phyloP scores from a whole-genome alignment of 1,284 basidiomycete species.

The Boletellus deceptivus region DNA sequence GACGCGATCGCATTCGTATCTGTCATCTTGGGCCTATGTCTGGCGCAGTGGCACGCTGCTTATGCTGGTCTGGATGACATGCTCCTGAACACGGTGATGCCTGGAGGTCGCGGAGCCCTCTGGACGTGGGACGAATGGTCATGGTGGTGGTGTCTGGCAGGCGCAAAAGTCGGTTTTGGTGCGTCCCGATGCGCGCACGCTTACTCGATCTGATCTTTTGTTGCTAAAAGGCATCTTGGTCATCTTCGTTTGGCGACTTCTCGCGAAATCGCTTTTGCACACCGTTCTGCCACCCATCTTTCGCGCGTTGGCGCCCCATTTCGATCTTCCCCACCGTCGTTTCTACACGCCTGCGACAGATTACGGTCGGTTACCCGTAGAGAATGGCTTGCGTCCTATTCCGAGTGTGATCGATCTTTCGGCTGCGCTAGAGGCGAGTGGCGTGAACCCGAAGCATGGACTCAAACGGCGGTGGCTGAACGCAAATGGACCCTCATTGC shows the following conservation, averaged over 20 bases:
- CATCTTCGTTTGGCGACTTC: conserved; percentile 84
- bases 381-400: conserved; percentile 65
- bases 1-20: conserved; percentile 93
- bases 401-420: conserved; percentile 86
- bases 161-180: conserved; percentile 64
- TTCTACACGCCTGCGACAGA: conserved; percentile 90
- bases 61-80: conserved; percentile 37
- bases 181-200: conserved; percentile 10
- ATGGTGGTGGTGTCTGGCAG: conserved; percentile 56
- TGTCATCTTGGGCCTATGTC: conserved; percentile 75
- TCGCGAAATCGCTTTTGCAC: conserved; percentile 77
- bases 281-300: conserved; percentile 78
- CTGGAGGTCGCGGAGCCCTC: conserved; percentile 48
- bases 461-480: conserved; percentile 25
- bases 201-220: background rate
- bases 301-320: conserved; percentile 62
- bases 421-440: conserved; percentile 37
- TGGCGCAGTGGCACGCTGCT: conserved; percentile 63
- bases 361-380: conserved; percentile 66
- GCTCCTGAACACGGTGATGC: conserved; percentile 47
- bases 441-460: conserved; percentile 17
- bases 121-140: conserved; percentile 47
- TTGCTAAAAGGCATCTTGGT: conserved; percentile 46
- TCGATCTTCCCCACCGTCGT: conserved; percentile 71
- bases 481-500: background rate